These are phyloP conservation scores for Quercus glauca DNA, from an alignment of 306 rosid genomes.

Conservation along the genomic window DNA sequence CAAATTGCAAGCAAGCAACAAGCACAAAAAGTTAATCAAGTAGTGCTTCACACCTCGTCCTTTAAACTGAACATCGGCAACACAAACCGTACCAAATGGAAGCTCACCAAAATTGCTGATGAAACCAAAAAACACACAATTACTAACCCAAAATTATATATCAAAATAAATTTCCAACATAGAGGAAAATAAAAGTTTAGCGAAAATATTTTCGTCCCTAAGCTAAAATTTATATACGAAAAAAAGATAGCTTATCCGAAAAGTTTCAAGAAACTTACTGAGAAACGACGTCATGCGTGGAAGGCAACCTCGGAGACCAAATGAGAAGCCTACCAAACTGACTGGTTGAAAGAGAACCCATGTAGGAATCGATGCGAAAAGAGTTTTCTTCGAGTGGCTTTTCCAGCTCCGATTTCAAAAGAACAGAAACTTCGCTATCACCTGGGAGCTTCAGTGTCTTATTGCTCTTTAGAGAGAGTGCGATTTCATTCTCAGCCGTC, in stretches of 20 bases:
- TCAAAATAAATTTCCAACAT: neutral
- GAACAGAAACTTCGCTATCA: constrained; percentile 30
- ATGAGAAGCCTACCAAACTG: constrained; percentile 76
- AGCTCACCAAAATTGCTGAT: constrained; percentile 36
- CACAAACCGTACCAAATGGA: constrained; percentile 80
- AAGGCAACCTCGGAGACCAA: constrained; percentile 66
- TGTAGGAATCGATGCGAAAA: constrained; percentile 48
- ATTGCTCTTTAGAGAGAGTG: too few relatives aligned
- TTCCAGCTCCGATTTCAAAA: constrained; percentile 51
- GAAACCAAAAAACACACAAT: constrained; percentile 29
- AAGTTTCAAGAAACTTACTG: too few relatives aligned
- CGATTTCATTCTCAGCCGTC: too few relatives aligned
- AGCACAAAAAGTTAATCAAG: constrained; percentile 11
- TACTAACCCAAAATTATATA: neutral
- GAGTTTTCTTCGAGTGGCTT: constrained; percentile 24
- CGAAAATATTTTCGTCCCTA: too few relatives aligned
- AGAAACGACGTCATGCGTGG: too few relatives aligned
- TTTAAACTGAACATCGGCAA: constrained; percentile 77
- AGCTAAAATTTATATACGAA: too few relatives aligned
- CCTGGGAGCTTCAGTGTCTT: constrained; percentile 49
- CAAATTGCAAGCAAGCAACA: neutral
- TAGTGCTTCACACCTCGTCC: constrained; percentile 70
- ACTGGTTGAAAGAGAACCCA: constrained; percentile 65
- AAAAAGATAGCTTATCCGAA: too few relatives aligned
- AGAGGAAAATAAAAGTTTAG: neutral